A percentile compares a stretch with the other conserved stretches of the same genome.
Evolutionary conservation across 306 rosid species (phyloP).

Genomic region (Senna siamea): DNA sequence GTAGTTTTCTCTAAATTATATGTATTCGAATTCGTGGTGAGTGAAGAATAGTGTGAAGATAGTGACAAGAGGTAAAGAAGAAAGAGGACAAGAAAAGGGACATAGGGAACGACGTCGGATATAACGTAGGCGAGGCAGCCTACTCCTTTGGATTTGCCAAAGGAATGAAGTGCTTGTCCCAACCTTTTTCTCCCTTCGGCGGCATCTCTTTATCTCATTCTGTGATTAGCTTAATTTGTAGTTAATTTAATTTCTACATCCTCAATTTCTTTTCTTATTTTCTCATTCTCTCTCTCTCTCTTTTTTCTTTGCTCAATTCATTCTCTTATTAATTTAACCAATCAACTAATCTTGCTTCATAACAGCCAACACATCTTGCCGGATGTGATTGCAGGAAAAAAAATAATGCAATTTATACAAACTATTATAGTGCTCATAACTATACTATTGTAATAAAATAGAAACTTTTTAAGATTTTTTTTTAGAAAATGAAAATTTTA

Average conservation of each 20-base stretch:
- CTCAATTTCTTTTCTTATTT: not conserved
- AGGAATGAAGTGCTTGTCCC: constrained; percentile 78
- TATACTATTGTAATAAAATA: no score
- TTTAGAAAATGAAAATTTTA: no score
- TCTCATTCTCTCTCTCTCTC: not conserved
- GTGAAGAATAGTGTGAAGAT: no score
- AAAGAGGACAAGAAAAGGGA: constrained; percentile 46
- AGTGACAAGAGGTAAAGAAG: not conserved
- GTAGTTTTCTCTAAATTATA: no score
- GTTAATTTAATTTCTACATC: no score
- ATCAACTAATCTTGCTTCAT: constrained; percentile 23
- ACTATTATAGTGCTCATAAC: no score
- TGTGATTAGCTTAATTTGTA: no score
- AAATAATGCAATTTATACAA: not conserved
- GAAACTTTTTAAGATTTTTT: no score
- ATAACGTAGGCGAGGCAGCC: constrained; percentile 69
- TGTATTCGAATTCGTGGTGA: no score
- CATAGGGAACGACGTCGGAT: constrained; percentile 70
- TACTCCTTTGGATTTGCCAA: constrained; percentile 87
- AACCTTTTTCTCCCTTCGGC: constrained; percentile 41
- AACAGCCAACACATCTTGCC: not conserved
- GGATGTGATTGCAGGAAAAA: not conserved
- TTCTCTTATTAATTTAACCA: constrained; percentile 12
- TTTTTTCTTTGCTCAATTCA: not conserved
- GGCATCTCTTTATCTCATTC: constrained; percentile 43